These are phyloP conservation scores for Verticillium nonalfalfae DNA, from an alignment of 2,329 filamentous ascomycete species.

Conservation along the genomic window DNA sequence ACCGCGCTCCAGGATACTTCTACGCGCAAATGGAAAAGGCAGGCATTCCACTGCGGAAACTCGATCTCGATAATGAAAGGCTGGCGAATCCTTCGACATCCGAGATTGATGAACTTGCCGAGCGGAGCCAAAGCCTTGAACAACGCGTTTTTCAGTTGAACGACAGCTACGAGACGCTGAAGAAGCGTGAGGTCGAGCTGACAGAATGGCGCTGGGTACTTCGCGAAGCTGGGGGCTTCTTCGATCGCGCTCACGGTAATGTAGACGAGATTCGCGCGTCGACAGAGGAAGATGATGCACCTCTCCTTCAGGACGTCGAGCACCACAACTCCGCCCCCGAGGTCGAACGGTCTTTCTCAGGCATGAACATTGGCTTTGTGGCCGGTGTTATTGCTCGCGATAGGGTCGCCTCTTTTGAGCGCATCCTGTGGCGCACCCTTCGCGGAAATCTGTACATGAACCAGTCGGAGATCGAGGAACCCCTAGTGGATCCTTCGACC, in stretches of 20 bases:
- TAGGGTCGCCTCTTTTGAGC: conserved; percentile 89
- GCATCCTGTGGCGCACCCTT: conserved; percentile 94
- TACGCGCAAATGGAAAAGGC: conserved; percentile 93
- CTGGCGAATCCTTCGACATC: conserved; percentile 83
- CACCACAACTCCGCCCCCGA: conserved; percentile 64
- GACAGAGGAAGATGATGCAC: conserved; percentile 85
- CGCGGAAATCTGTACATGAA: conserved; percentile 99
- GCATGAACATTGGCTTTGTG: conserved; percentile 98
- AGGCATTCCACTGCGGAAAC: conserved; percentile 75
- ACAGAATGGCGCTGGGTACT: conserved; percentile 99
- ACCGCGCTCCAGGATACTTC: conserved; percentile 68
- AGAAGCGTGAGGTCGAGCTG: conserved; percentile 94
- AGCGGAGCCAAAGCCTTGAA: conserved; percentile 88
- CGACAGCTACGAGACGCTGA: conserved; percentile 96
- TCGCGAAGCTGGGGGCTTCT: conserved; percentile 93
- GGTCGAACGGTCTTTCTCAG: conserved; percentile 81
- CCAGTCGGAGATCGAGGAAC: conserved; percentile 94
- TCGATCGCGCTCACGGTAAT: conserved; percentile 91
- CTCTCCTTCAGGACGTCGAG: conserved; percentile 87
- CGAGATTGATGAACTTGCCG: conserved; percentile 92
- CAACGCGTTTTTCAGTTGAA: conserved; percentile 87
- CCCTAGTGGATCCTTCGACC: conserved; percentile 83
- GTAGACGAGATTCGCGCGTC: conserved; percentile 85
- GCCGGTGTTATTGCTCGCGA: conserved; percentile 92
- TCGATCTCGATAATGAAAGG: conserved; percentile 83